Evolutionary conservation across 345 rosid genomes (phyloP), one percentile per base, ranked within the genome.

Genomic region (Brassica cretica): DNA sequence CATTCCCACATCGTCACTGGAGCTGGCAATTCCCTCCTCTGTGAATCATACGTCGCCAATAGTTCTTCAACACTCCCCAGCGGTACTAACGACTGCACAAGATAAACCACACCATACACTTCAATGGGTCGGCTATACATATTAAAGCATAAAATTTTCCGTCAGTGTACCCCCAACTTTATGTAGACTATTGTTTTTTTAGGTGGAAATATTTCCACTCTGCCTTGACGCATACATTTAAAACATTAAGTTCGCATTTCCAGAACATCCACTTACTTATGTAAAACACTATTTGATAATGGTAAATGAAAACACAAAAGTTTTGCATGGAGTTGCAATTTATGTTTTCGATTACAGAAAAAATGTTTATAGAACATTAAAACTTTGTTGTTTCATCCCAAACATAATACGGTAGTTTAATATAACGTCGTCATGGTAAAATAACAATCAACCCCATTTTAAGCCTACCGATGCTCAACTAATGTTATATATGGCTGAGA

Each of bases 1-100:
- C 98, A 92, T 85, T 95, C 99, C 99, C 99, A 95, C 64, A 95
- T 79, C 0, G 85, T 88, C 79, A 95, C 99, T 0, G 97, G 99
- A 0, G 99, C 85, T 39, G 94, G 99, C 68, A 95, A 87, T 82
- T 89, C 98, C 49, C 90, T 79, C n/a, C 98, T 93, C 69, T 91
- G 90, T 21, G 97, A 91, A 84, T 95, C 99, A 68, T 95, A 95
- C 5, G 89, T 75, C 29, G 99, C 94, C 87, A 95, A 73, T 64
- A 92, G 77, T 84, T 92, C 98, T 83, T 92, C 94, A 41, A 95
- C 94, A 25, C 99, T 95, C 65, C 99, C 96, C 0, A 95, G 89
- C 1, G 99, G 98, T 69, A 92, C 99, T 71, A 95, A 84, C 8
- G 99, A 95, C 99, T 95, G 94, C 87, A 78, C 6, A 70, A 44